Base-by-base conservation (phyloP, 2,329 filamentous ascomycete genomes). In the Nothopassalora personata region DNA sequence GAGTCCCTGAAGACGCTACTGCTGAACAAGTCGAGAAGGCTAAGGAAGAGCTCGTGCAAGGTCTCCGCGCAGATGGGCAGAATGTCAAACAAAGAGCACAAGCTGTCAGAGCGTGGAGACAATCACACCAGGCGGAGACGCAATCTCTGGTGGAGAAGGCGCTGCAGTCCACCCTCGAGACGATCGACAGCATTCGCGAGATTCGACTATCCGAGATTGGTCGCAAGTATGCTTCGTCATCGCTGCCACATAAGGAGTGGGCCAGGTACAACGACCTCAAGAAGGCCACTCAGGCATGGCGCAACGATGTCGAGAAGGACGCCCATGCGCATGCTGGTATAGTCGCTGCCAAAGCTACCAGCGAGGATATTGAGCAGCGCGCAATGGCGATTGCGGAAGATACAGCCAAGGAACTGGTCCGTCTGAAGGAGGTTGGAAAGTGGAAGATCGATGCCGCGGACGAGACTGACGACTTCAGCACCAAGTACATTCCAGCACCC, bases 181-280 rank as follows among this genome's bases (percentile, higher is more conserved):
- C 95, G 15, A 83, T 97, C 33, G 89, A 93, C 64, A 84, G 85
- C 69, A 92, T 94, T 60, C 86, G 90, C 46, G 88, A 92, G 67
- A 80, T 96, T 36, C 90, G 91, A 5, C 81, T 97, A 34, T 90
- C 96, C 72, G 90, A 95, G 72, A 91, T 97, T 56, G 92, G 92
- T 58, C 93, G 95, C 86, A 82, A 77, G 60, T 99, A 94, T 92
- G 91, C 93, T 87, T 94, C 91, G 77, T 91, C 97, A 59, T 91
- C 91, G 33, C 84, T 99, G 61, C 96, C 93, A 1, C 97, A 99
- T 80, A 92, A 95, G 73, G 91, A 99, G 73, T 99, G 94, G 94
- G 85, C 88, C 60, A 94, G 93, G 73, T 99, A 96, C 71, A 91
- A 97, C 73, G 85, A 89, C 60, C 80, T 99, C 59, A 95, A 90